Evolutionary conservation across 2,329 filamentous ascomycete genomes (phyloP), one percentile per base, ranked within the genome.

Genomic region (Neonectria hederae): DNA sequence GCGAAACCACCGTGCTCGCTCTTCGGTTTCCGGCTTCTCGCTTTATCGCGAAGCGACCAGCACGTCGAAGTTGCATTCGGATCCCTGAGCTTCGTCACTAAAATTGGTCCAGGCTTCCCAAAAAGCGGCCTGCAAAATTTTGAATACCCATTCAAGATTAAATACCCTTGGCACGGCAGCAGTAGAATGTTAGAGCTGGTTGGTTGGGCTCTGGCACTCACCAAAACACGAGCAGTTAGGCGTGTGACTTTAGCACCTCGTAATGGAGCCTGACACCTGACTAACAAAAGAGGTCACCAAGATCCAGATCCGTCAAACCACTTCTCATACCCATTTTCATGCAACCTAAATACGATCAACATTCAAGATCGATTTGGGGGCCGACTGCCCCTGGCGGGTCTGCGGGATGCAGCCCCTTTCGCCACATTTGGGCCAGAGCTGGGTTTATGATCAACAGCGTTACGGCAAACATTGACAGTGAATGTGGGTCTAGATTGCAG

Each of bases 1-100:
- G 46, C 62, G n/a, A 53, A 60, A 28, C 28, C 10, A 9, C 65
- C 65, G 54, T 67, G 68, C 52, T 66, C 65, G 55, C 21, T 32
- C 42, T 59, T 66, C 24, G 35, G 35, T 22, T 22, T 45, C 40
- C 26, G 10, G 22, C n/a, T 42, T 45, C 54, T 56, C 53, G 53
- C 17, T 24, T 17, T 24, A 43, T 59, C 48, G 57, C 35, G 19
- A 19, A 42, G 26, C 42, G 52, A 40, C 22, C 26, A 14, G 26
- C 26, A 30, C 54, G 57, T 21, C 35, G 21, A 54, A 43, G 40
- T 21, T 22, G 24, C 40, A 28, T 46, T 28, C 51, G 45, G 35
- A 35, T 35, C 19, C 28, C 48, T 51, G 48, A 22, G 28, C 7
- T 51, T 51, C 19, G n/a, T n/a, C 14, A 3, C 35, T 14, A 38